Evolutionary conservation across 2,329 filamentous ascomycete species (phyloP), one percentile per base, ranked within the genome.

Genomic region (Dactylellina sp.): DNA sequence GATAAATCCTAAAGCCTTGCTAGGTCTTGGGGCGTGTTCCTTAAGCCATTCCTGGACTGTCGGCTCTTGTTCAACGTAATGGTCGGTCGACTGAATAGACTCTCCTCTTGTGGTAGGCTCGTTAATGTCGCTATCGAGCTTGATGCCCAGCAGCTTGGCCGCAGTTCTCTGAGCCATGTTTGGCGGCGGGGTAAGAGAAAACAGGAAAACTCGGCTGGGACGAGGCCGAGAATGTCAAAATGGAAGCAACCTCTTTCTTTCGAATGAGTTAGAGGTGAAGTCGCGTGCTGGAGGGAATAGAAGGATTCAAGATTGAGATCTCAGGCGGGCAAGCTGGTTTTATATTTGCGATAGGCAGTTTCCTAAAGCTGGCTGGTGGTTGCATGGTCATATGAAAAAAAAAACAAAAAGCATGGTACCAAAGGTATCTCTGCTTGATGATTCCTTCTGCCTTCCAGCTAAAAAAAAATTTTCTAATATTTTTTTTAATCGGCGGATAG

Each of bases 1-100:
- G 68, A 89, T 64, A 79, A 97, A 99, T 1, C 82, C 77, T 3
- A 81, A 53, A 2, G 89, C 61, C 37, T 90, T 85, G 0, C 80
- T 76, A 6, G 83, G 80, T 0, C 84, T 84, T 0, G 94, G 95
- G 0, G 86, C 79, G 16, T 90, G 81, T 1, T 89, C 85, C 3
- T 80, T 79, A 12, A 98, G 76, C 87, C 89, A 96, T 79, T 97
- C 93, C 5, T 81, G 79, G 0, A 88, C 87, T 2, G 88, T 91
- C 0, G 95, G 94, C 74, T 92, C 90, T 18, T 90, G 85, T 80
- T 99, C 94, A 63, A 95, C 85, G 80, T 96, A 98, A 52, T 87
- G 89, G 77, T 94, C 90, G 44, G 88, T 86, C 1, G 89, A 75
- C 57, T 75, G 71, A 35, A 75, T 75, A 9, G 71, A 75, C 24